A percentile compares a stretch with the other conserved stretches of the same genome.
Evolutionary conservation across 768 basidiomycete genomes (phyloP).

Genomic region (Lactarius sp.): DNA sequence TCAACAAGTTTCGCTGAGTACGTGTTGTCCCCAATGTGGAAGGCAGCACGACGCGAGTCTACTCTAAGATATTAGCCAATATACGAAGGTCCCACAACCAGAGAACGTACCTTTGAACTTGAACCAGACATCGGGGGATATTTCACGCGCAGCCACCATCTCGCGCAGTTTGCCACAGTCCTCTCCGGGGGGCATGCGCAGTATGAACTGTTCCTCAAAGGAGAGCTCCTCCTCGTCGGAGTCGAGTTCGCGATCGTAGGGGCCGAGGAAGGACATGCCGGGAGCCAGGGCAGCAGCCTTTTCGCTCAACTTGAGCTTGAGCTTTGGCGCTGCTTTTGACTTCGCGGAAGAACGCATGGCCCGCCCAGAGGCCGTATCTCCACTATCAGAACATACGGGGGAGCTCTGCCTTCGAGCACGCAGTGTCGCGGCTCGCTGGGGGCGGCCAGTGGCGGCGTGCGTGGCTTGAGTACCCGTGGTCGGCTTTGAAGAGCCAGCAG

Average conservation of each 20-base stretch:
- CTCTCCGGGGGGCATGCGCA: conserved; percentile 82
- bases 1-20: conserved; percentile 95
- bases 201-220: conserved; percentile 96
- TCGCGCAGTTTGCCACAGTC: conserved; percentile 76
- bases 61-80: background rate
- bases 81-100: background rate
- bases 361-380: conserved; percentile 33
- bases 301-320: conserved; percentile 85
- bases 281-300: conserved; percentile 76
- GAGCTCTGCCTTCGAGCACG: conserved; percentile 27
- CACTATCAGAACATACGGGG: conserved; percentile 26
- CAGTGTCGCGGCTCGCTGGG: conserved; percentile 23
- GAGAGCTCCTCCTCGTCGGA: conserved; percentile 92
- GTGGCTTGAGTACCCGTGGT: conserved; percentile 11
- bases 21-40: conserved; percentile 74
- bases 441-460: conserved; percentile 23
- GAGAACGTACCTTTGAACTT: conserved; percentile 83
- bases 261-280: conserved; percentile 84
- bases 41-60: conserved; percentile 90
- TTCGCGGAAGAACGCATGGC: conserved; percentile 47
- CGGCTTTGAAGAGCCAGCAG: conserved; percentile 29
- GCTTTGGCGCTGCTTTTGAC: conserved; percentile 53
- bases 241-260: conserved; percentile 91
- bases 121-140: conserved; percentile 85
- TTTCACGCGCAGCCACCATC: conserved; percentile 74